Evolutionary conservation across 1,284 basidiomycete genomes (phyloP), one percentile per base, ranked within the genome.

Genomic region (Puccinia polysora): DNA sequence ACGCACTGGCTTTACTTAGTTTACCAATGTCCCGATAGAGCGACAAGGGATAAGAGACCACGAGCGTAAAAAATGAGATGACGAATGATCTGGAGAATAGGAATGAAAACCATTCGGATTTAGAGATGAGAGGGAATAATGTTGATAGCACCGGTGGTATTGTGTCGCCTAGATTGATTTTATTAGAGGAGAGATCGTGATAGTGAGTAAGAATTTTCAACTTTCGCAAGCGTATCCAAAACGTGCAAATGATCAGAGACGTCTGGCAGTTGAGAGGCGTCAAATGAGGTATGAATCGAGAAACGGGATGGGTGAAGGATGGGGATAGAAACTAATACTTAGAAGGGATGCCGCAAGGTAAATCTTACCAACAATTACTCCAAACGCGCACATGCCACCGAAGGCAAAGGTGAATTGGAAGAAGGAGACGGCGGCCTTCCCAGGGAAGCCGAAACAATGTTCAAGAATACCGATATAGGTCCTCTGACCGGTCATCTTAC

Each of bases 1-100:
- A 86, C 0, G 89, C 87, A 38, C 90, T 94, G 3, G 93, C 93
- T 69, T 93, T 88, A 34, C 92, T 89, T 36, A 99, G 87, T 80
- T 96, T 97, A 81, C 96, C 90, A 76, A 99, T 98, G 80, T 97
- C 92, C 65, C 95, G 89, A 80, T 98, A 92, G 20, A 99, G 85
- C 4, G 91, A 95, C 40, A 99, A 85, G 0, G 96, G 96, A 79
- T 93, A 98, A 4, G 93, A 95, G 72, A 97, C 87, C 76, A 87
- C 86, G 70, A 90, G 81, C 0, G 92, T 96, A 81, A 89, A 89
- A 62, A 93, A 83, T 65, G 86, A 83, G 75, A 95, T 93, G 79
- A 97, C 84, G 80, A 96, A 91, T 78, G 90, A 86, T 49, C 96
- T 88, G 79, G 93, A 89, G 62, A 88, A 84, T 78, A 98, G 83